Evolutionary conservation across 2,329 filamentous ascomycete species (phyloP), one percentile per base, ranked within the genome.

Genomic region (Geosmithia morbida): DNA sequence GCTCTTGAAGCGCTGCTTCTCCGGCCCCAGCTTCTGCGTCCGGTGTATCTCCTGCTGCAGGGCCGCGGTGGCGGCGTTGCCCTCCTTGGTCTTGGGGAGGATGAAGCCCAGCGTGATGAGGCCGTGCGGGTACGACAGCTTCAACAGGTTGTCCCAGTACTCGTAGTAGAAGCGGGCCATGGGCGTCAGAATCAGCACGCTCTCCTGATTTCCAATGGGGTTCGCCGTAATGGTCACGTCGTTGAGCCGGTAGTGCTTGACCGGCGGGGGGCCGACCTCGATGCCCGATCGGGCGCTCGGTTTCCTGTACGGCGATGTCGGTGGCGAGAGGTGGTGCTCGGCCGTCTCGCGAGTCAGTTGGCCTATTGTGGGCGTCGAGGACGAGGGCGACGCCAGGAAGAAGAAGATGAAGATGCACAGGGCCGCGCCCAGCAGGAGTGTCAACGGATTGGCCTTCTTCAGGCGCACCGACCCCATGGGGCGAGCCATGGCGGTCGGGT

Each of bases 71-170:
- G 92, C 92, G 26, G 81, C 72, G 63, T 97, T 94, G 50, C 92
- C 92, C 56, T 96, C 89, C 60, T 84, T 85, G 44, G 82, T 94
- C 68, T 94, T 94, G 46, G 92, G 92, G 26, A 95, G 81, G 60
- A 98, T 97, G 68, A 97, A 98, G 40, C 87, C 92, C 26, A 98
- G 73, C 1, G 87, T 94, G 59, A 98, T 94, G 52, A 97, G 78
- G 50, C 95, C 85, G 67, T 96, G 92, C 2, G 92, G 92, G 62
- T 97, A 98, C 57, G 68, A 75, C 48, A 98, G 75, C 60, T 79
- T 79, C 54, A 89, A 63, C 26, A 98, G 72, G 58, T 97, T 98
- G 63, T 94, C 83, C 90, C 92, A 98, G 70, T 97, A 98, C 55
- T 77, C 81, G 56, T 85, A 82, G 66, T 96, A 97, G 72, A 97